Evolutionary conservation across 371 early-diverging fungal species (phyloP), one percentile per base, ranked within the genome.

Genomic region (Zopfochytrium polystomum): DNA sequence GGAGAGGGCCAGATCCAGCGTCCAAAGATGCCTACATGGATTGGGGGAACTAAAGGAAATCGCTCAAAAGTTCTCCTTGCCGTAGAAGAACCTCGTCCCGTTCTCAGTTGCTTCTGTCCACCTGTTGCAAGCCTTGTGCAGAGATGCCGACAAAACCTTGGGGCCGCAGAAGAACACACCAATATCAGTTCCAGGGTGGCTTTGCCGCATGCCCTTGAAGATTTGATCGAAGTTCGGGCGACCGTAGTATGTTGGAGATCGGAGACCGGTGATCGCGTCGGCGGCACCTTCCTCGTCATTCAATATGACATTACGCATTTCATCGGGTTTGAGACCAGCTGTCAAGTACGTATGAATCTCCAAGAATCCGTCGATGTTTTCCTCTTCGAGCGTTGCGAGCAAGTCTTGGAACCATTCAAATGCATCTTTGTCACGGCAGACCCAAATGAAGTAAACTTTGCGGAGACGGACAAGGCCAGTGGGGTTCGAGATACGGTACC

Each of bases 371-470:
- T 74, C 72, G 27, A 74, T 56, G 54, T 77, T 76, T 52, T 81
- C 80, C 42, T 76, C 75, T 55, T 85, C 76, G 33, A 78, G 68
- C 30, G 78, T 74, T 34, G 60, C 33, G 46, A 82, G 76, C 20
- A 82, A 66, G 58, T 81, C 80, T 61, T 75, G 75, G 72, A 82
- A 82, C 80, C 82, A 80, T 55, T 81, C 80, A 58, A 82, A 82
- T 31, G 78, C 75, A 51, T 84, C 76, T 70, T 80, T 85, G 74
- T 91, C 92, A 48, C 91, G 80, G 68, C 88, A 89, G 45, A 87
- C 79, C 92, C 92, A 92, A 76, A 90, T 78, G 63, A 92, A 91
- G 72, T 92, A 90, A 22, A 89, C 90, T 69, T 92, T 91, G 63
- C 80, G 79, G 60, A 91, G 72, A 26, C 78, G 79, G 55, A 68